phyloP scores from a whole-genome alignment of 1,284 basidiomycete genomes.

The Rhodofomes roseus region DNA sequence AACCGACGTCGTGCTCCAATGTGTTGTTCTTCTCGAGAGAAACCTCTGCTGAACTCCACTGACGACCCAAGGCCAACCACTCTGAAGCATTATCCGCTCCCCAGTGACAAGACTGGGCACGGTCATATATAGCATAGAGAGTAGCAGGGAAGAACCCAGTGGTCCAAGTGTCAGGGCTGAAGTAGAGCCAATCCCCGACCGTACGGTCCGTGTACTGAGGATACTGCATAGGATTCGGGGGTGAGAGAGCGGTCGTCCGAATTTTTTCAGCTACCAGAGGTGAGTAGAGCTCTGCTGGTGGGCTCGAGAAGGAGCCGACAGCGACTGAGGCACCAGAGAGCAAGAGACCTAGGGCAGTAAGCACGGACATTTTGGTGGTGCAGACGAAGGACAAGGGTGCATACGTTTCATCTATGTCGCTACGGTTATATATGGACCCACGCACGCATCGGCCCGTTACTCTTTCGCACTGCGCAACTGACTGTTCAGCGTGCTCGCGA shows the following conservation, averaged over 20 bases:
- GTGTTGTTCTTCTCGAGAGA: conserved; percentile 41
- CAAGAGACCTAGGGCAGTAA: conserved; percentile 1
- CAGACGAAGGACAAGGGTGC: not conserved
- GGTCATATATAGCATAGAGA: conserved; percentile 53
- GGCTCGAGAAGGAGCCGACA: conserved; percentile 4
- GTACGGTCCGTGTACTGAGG: conserved; percentile 53
- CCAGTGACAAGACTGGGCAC: conserved; percentile 45
- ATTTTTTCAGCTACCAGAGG: conserved; percentile 53
- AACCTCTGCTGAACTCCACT: conserved; percentile 47
- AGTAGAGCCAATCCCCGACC: conserved; percentile 48
- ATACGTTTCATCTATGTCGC: not conserved
- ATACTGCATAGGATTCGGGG: conserved; percentile 41
- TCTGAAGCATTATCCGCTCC: conserved; percentile 21
- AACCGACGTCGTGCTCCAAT: conserved; percentile 66
- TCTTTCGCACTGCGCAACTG: not conserved
- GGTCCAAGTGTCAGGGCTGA: conserved; percentile 59
- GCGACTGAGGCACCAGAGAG: conserved; percentile 3
- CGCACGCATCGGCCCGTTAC: not conserved
- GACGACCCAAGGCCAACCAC: conserved; percentile 51
- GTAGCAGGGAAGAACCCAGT: conserved; percentile 65
- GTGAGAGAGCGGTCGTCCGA: conserved; percentile 44
- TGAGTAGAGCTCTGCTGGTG: conserved; percentile 47
- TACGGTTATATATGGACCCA: not conserved
- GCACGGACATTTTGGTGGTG: not conserved
- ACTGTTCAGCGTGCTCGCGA: no score